phyloP scores from a whole-genome alignment of 306 rosid species.

The Vigna reflexopilosa region DNA sequence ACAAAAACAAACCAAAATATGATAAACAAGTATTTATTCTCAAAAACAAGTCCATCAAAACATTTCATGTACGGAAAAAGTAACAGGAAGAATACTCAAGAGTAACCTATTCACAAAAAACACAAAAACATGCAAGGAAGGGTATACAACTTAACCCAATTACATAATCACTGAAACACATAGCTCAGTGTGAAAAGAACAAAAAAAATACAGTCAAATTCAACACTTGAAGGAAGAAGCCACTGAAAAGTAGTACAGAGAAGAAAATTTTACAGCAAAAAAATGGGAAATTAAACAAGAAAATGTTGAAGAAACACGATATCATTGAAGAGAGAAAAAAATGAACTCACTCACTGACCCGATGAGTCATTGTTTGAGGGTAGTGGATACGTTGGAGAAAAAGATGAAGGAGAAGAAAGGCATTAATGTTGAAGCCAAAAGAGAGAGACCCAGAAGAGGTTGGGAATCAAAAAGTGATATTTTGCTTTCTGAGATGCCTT shows the following conservation, averaged over 20 bases:
- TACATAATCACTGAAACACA: constrained; percentile 15
- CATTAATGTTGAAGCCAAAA: constrained; percentile 34
- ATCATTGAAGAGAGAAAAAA: constrained; percentile 21
- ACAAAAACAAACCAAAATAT: not conserved
- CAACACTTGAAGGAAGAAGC: not conserved
- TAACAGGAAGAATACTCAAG: not conserved
- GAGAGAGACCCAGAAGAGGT: constrained; percentile 39
- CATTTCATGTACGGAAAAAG: constrained; percentile 18
- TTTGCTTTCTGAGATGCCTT: constrained; percentile 10
- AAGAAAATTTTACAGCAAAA: not conserved
- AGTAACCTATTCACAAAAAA: not conserved
- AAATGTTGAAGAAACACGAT: constrained; percentile 29
- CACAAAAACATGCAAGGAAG: not conserved
- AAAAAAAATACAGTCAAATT: constrained; percentile 1
- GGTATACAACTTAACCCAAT: not conserved
- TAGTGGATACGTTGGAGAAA: not conserved
- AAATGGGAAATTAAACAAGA: not conserved
- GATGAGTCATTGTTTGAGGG: constrained; percentile 40
- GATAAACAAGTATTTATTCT: not conserved
- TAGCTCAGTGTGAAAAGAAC: not conserved
- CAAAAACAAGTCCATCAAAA: constrained; percentile 39
- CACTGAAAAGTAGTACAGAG: not conserved
- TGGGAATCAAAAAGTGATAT: constrained; percentile 49
- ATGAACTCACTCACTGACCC: constrained; percentile 26
- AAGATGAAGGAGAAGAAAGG: constrained; percentile 23